These are phyloP conservation scores for Leccinum fuscescens DNA, from an alignment of 1,284 basidiomycete species.

Conservation along the genomic window DNA sequence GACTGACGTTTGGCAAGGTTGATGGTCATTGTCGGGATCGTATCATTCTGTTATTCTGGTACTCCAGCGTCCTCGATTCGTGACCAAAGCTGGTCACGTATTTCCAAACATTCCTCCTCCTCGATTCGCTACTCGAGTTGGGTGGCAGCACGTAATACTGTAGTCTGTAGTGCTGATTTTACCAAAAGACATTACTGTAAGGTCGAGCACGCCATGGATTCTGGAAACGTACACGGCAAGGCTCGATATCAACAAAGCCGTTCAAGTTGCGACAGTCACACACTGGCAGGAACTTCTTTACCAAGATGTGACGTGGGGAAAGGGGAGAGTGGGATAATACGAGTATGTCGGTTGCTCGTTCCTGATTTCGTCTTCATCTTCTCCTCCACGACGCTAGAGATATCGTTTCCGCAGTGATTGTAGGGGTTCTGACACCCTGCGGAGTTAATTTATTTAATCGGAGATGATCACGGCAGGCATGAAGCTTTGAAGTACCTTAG, in stretches of 20 bases:
- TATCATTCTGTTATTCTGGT: slow-evolving; percentile 48
- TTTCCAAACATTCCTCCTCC: slow-evolving; percentile 60
- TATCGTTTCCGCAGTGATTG: too few relatives aligned
- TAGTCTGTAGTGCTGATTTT: too few relatives aligned
- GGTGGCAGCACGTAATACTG: too few relatives aligned
- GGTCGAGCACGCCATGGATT: slow-evolving; percentile 11
- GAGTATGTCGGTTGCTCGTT: too few relatives aligned
- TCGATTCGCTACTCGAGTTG: slow-evolving; percentile 52
- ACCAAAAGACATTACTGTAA: too few relatives aligned
- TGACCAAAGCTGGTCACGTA: slow-evolving; percentile 1
- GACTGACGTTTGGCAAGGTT: slow-evolving; percentile 44
- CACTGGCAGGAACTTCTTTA: too few relatives aligned
- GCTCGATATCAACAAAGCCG: slow-evolving; percentile 37
- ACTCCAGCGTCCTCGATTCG: slow-evolving; percentile 7
- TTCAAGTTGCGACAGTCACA: slow-evolving; percentile 22
- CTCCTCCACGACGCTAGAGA: too few relatives aligned
- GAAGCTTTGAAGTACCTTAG: too few relatives aligned
- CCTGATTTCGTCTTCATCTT: too few relatives aligned
- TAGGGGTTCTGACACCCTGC: too few relatives aligned
- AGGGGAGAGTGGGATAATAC: too few relatives aligned
- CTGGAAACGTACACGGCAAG: slow-evolving; percentile 26
- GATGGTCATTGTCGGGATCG: slow-evolving; percentile 67
- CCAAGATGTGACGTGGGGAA: too few relatives aligned
- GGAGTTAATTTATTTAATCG: not conserved
- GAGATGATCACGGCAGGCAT: not conserved